phyloP scores from a whole-genome alignment of 495 filamentous ascomycete genomes.

The Aspergillus sclerotioniger region DNA sequence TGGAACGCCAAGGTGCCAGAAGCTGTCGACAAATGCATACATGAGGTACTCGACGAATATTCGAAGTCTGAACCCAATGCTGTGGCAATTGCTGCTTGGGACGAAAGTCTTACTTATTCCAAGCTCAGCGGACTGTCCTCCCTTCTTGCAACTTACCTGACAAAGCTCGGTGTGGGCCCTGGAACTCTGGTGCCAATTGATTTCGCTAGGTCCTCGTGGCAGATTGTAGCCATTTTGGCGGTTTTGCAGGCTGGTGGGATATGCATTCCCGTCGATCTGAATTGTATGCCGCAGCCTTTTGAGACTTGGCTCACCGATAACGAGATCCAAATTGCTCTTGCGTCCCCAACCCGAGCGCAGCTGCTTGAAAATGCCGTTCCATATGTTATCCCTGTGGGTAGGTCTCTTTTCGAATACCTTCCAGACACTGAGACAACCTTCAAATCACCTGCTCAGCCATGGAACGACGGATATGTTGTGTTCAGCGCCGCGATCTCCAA shows the following conservation, averaged over 20 bases:
- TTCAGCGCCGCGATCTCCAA: slow-evolving; percentile 51
- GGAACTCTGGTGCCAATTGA: slow-evolving; percentile 38
- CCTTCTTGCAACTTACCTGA: slow-evolving; percentile 44
- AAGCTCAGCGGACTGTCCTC: slow-evolving; percentile 48
- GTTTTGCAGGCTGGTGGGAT: slow-evolving; percentile 46
- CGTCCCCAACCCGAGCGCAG: slow-evolving; percentile 37
- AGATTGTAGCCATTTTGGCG: slow-evolving; percentile 39
- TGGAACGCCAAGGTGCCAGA: slow-evolving; percentile 47
- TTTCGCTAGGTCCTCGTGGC: slow-evolving; percentile 42
- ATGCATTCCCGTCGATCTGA: slow-evolving; percentile 38
- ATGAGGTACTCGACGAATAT: slow-evolving; percentile 43
- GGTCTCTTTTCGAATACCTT: slow-evolving; percentile 39
- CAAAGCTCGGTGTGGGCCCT: slow-evolving; percentile 36
- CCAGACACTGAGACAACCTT: slow-evolving; percentile 13
- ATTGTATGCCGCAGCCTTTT: slow-evolving; percentile 24
- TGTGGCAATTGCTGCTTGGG: slow-evolving; percentile 47
- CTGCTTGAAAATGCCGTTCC: slow-evolving; percentile 37
- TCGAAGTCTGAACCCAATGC: slow-evolving; percentile 33
- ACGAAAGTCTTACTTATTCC: slow-evolving; percentile 49
- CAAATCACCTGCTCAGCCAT: slow-evolving; percentile 19
- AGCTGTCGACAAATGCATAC: slow-evolving; percentile 37
- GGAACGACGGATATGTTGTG: slow-evolving; percentile 48
- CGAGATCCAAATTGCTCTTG: slow-evolving; percentile 41
- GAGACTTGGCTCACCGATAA: slow-evolving; percentile 41
- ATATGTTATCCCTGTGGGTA: slow-evolving; percentile 40